A percentile compares a stretch with the other conserved stretches of the same genome.
These are phyloP conservation scores for Sugiyamaella chiloensis DNA, from an alignment of 805 yeast species.

Conservation along the genomic window DNA sequence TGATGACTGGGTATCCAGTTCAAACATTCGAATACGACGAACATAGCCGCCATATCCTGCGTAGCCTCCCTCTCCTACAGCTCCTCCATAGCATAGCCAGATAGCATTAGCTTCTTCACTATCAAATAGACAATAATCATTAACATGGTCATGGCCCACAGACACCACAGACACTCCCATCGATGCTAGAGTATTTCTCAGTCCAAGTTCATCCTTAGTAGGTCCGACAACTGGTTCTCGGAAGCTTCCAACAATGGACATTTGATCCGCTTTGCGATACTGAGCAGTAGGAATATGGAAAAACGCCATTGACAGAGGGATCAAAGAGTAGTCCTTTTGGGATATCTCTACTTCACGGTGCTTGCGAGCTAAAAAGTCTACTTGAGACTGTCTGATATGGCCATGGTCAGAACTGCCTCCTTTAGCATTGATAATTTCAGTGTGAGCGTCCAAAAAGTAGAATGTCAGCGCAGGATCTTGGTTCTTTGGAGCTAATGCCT, in stretches of 20 bases:
- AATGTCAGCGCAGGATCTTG: conserved; percentile 50
- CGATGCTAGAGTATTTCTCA: conserved; percentile 54
- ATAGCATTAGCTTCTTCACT: conserved; percentile 36
- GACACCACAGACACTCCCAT: conserved; percentile 70
- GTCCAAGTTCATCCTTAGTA: conserved; percentile 56
- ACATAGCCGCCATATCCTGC: conserved; percentile 87
- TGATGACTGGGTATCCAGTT: conserved; percentile 50
- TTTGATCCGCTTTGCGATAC: conserved; percentile 46
- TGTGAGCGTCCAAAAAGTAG: conserved; percentile 84
- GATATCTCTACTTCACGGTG: conserved; percentile 32
- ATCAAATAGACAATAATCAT: conserved; percentile 79
- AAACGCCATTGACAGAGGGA: conserved; percentile 76
- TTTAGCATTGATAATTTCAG: conserved; percentile 44
- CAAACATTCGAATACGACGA: conserved; percentile 74
- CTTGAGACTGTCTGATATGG: conserved; percentile 71
- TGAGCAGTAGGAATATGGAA: conserved; percentile 95
- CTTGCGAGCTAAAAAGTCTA: conserved; percentile 49
- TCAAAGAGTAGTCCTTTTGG: conserved; percentile 37
- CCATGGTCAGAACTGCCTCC: conserved; percentile 66
- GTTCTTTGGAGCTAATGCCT: conserved; percentile 43
- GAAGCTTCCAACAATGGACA: conserved; percentile 53
- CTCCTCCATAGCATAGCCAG: conserved; percentile 96
- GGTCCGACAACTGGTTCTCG: conserved; percentile 84
- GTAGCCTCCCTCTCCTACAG: conserved; percentile 91
- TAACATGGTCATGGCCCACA: conserved; percentile 95